Percentiles rank a stretch among this genome's conserved stretches.
phyloP scores from a whole-genome alignment of 306 rosid species.

The Ormosia emarginata region DNA sequence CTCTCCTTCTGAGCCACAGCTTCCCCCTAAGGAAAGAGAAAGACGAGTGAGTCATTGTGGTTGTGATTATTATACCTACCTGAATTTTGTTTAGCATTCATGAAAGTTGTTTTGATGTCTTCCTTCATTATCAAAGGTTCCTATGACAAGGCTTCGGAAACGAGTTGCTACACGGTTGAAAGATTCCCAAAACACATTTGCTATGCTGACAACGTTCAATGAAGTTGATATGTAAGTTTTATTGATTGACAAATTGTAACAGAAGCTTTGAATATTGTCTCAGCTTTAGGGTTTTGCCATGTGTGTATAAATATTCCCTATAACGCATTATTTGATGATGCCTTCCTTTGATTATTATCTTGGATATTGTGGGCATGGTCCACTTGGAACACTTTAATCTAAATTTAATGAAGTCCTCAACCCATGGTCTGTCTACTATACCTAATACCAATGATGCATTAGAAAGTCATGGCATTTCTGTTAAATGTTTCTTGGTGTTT shows the following conservation, averaged over 20 bases:
- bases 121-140: slow-evolving; percentile 51
- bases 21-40: slow-evolving; percentile 79
- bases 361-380: neutral
- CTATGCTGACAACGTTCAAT: slow-evolving; percentile 82
- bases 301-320: neutral
- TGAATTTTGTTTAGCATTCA: neutral
- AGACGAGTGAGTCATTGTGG: slow-evolving; percentile 53
- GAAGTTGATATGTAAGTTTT: slow-evolving; percentile 80
- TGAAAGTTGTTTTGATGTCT: slow-evolving; percentile 6
- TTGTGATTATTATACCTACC: neutral
- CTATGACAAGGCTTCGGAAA: slow-evolving; percentile 78
- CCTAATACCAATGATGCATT: neutral
- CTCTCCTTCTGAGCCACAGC: slow-evolving; percentile 79
- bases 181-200: slow-evolving; percentile 85
- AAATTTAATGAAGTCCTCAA: neutral
- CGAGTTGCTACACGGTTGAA: slow-evolving; percentile 73
- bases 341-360: neutral
- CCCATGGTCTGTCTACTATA: neutral
- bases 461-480: neutral
- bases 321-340: neutral
- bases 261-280: neutral
- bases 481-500: neutral
- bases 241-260: neutral
- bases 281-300: neutral
- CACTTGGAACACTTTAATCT: neutral